These are phyloP conservation scores for Salix arbutifolia DNA, from an alignment of 345 rosid genomes.

Conservation along the genomic window DNA sequence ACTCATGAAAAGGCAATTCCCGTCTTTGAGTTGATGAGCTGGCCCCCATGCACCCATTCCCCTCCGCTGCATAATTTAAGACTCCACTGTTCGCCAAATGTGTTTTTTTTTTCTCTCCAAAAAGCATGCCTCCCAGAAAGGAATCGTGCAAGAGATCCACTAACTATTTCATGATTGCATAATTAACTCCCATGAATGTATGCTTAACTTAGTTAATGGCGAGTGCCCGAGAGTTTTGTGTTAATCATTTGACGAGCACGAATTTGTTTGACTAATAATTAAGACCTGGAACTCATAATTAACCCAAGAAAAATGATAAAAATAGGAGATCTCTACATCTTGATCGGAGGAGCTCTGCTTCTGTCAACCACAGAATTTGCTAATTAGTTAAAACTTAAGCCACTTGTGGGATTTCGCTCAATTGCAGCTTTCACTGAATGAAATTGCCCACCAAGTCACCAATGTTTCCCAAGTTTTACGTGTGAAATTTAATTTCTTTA, in stretches of 20 bases:
- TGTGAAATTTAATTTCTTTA: neutral
- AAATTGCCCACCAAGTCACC: neutral
- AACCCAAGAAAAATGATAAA: neutral
- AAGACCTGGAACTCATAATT: neutral
- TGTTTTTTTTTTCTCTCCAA: neutral
- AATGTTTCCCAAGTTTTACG: neutral
- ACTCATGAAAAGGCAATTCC: slow-evolving; percentile 4
- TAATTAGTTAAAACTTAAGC: neutral
- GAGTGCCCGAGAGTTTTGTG: neutral
- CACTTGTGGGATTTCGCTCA: neutral
- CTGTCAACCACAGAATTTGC: neutral
- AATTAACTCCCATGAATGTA: neutral
- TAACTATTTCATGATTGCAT: slow-evolving; percentile 25
- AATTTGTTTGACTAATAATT: too few relatives aligned
- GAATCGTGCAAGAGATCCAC: slow-evolving; percentile 9
- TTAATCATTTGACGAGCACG: neutral
- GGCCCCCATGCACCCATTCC: neutral
- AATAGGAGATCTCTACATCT: neutral
- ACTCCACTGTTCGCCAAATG: neutral
- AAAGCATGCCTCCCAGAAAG: slow-evolving; percentile 10
- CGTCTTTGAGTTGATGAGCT: slow-evolving; percentile 4
- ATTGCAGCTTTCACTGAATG: neutral
- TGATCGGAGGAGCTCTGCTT: neutral
- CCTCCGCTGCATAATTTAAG: neutral
- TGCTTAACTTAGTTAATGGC: slow-evolving; percentile 8